Percentiles rank a stretch among this genome's conserved stretches.
phyloP scores from a whole-genome alignment of 306 rosid genomes.

The Dryas octopetala region DNA sequence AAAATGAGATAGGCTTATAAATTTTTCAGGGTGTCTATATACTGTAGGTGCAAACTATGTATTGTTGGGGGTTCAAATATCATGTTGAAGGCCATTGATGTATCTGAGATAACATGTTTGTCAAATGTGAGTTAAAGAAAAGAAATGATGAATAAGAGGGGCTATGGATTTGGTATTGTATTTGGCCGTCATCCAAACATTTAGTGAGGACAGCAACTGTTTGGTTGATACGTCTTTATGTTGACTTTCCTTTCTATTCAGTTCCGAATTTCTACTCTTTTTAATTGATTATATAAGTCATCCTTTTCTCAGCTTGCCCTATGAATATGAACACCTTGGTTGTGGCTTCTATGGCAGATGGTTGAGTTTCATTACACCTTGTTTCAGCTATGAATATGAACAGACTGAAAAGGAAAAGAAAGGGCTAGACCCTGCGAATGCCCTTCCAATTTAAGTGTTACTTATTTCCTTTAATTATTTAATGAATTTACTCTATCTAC shows the following conservation, averaged over 20 bases:
- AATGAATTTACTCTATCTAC: slow-evolving; percentile 7
- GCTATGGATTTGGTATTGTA: neutral
- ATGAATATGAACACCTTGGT: neutral
- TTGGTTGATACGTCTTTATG: neutral
- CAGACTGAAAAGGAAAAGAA: neutral
- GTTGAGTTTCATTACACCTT: neutral
- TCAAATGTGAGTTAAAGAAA: neutral
- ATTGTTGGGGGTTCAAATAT: neutral
- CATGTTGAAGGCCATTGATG: neutral
- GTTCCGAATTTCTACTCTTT: neutral
- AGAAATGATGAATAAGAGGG: neutral
- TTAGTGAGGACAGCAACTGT: neutral
- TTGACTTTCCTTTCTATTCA: neutral
- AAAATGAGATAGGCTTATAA: neutral
- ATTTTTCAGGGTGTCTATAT: neutral
- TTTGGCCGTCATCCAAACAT: neutral
- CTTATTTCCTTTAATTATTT: neutral
- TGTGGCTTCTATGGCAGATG: neutral
- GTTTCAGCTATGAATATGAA: neutral
- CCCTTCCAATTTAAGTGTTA: neutral
- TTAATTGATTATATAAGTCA: neutral
- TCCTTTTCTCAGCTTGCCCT: neutral
- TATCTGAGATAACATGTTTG: neutral
- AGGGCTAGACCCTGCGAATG: neutral
- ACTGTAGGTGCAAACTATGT: neutral